phyloP scores from a whole-genome alignment of 768 basidiomycete genomes.

The Calocera viscosa region DNA sequence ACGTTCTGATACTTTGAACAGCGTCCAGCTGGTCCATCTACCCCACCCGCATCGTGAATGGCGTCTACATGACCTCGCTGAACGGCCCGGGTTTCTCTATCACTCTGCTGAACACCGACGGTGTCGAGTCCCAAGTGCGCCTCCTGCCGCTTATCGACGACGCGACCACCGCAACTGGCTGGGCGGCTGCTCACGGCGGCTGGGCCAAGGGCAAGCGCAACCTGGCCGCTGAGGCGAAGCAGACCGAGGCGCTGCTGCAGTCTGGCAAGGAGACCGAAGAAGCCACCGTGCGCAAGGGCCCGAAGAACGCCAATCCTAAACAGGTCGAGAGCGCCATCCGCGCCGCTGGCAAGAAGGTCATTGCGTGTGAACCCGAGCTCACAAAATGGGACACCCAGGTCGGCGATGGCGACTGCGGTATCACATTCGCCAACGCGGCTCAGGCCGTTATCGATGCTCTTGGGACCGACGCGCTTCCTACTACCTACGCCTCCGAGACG shows the following conservation, averaged over 20 bases:
- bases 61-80: conserved; percentile 63
- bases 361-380: conserved; percentile 75
- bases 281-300: background rate
- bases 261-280: background rate
- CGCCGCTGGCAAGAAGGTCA: conserved; percentile 51
- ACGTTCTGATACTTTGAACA: background rate
- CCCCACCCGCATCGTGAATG: conserved; percentile 35
- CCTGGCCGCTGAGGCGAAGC: background rate
- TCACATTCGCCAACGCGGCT: conserved; percentile 58
- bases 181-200: conserved; percentile 28
- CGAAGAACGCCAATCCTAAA: conserved; percentile 28
- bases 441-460: conserved; percentile 37
- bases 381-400: conserved; percentile 83
- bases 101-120: conserved; percentile 45
- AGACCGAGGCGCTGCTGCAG: background rate
- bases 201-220: conserved; percentile 22
- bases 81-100: conserved; percentile 91
- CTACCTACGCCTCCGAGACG: conserved; percentile 22
- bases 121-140: conserved; percentile 29
- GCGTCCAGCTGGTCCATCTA: conserved; percentile 20
- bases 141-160: conserved; percentile 62
- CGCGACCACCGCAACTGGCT: conserved; percentile 35
- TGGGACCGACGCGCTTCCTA: conserved; percentile 22
- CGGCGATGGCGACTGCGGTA: conserved; percentile 71
- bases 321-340: conserved; percentile 44